These are phyloP conservation scores for Phytomonas francai DNA, from an alignment of 208 protist genomes.

Conservation along the genomic window DNA sequence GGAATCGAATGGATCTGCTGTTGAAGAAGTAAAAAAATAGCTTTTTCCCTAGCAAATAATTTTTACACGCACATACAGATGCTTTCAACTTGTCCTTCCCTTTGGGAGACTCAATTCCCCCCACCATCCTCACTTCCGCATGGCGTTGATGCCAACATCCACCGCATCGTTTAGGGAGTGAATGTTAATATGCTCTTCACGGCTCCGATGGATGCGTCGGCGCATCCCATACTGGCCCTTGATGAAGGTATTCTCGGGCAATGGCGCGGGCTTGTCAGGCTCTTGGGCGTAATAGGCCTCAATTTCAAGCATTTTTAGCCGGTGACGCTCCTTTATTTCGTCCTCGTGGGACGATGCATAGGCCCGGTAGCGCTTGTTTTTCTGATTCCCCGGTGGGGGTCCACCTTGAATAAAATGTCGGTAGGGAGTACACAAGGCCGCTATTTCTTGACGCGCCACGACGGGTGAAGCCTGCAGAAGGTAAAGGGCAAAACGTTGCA, in stretches of 20 bases:
- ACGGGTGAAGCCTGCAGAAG: no score
- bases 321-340: no score
- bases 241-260: constrained; percentile 62
- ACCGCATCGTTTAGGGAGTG: constrained; percentile 26
- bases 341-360: no score
- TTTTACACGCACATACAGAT: not conserved
- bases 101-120: not conserved
- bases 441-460: no score
- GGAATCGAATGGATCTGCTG: not conserved
- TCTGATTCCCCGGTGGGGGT: no score
- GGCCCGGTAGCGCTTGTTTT: no score
- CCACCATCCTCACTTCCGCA: constrained; percentile 23
- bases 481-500: no score
- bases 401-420: no score
- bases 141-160: constrained; percentile 45
- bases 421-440: no score
- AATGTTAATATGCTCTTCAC: constrained; percentile 24
- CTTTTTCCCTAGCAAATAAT: not conserved
- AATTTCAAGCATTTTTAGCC: no score
- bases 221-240: constrained; percentile 80
- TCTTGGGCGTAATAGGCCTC: constrained; percentile 9
- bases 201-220: constrained; percentile 23
- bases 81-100: not conserved
- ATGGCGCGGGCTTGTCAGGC: constrained; percentile 50
- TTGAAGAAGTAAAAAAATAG: constrained; percentile 2